These are phyloP conservation scores for Diplodia scrobiculata DNA, from an alignment of 2,329 filamentous ascomycete species.

Conservation along the genomic window DNA sequence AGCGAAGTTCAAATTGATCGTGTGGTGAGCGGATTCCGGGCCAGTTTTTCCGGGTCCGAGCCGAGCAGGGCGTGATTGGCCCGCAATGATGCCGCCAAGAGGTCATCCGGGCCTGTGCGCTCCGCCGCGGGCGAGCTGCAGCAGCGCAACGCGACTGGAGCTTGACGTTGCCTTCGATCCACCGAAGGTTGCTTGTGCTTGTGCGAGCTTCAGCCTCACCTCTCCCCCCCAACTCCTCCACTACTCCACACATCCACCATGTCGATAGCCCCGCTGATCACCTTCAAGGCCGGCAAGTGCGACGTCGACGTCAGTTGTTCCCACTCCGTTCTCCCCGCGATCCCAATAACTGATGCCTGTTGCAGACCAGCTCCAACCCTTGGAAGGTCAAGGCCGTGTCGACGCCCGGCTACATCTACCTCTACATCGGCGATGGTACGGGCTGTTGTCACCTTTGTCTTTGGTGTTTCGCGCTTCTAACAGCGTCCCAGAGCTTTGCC, in stretches of 20 bases:
- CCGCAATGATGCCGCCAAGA: constrained; percentile 22
- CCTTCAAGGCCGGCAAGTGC: constrained; percentile 93
- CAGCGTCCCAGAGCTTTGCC: constrained; percentile 69
- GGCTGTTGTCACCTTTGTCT: not conserved
- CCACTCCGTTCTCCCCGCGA: not conserved
- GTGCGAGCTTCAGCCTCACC: constrained; percentile 25
- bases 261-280: constrained; percentile 84
- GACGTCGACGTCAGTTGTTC: constrained; percentile 69
- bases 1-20: constrained; percentile 28
- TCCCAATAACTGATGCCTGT: constrained; percentile 7
- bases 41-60: constrained; percentile 24
- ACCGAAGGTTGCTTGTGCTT: constrained; percentile 16
- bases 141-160: constrained; percentile 10
- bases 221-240: constrained; percentile 15
- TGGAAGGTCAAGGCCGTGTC: constrained; percentile 72
- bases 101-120: constrained; percentile 26
- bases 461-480: constrained; percentile 18
- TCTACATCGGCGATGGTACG: constrained; percentile 84
- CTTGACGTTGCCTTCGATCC: constrained; percentile 30
- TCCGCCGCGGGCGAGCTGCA: constrained; percentile 30
- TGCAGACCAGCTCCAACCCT: constrained; percentile 55
- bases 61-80: constrained; percentile 20
- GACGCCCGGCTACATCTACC: constrained; percentile 83
- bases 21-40: constrained; percentile 22
- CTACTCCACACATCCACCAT: constrained; percentile 52